Evolutionary conservation across 306 rosid species (phyloP).

Genomic region (Parietaria judaica): DNA sequence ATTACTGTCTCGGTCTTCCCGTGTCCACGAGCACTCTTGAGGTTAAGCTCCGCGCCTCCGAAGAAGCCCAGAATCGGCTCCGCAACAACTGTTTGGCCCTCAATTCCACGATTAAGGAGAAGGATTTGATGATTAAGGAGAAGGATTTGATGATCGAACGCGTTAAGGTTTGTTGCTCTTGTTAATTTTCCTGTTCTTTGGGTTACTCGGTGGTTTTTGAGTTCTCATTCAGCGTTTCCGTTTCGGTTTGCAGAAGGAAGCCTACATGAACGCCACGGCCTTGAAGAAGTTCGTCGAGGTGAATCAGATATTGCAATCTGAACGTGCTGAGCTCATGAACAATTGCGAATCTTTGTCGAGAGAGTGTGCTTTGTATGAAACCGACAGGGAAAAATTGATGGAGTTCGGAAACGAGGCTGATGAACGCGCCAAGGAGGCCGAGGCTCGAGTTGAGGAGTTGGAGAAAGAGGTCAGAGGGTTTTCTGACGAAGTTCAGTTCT

Average conservation of each 20-base stretch:
- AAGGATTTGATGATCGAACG: constrained; percentile 52
- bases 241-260: constrained; percentile 43
- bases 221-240: neutral
- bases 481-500: constrained; percentile 40
- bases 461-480: constrained; percentile 48
- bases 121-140: constrained; percentile 27
- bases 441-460: constrained; percentile 49
- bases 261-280: constrained; percentile 68
- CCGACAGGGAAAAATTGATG: constrained; percentile 83
- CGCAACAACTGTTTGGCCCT: constrained; percentile 32
- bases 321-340: constrained; percentile 39
- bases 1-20: constrained; percentile 49
- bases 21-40: constrained; percentile 39
- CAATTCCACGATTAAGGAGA: constrained; percentile 42
- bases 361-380: constrained; percentile 70
- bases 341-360: constrained; percentile 59
- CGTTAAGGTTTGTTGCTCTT: constrained; percentile 39
- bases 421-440: constrained; percentile 73
- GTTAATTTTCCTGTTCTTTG: neutral
- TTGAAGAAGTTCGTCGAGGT: constrained; percentile 79
- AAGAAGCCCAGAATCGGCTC: constrained; percentile 50
- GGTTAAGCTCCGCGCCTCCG: constrained; percentile 52
- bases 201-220: neutral
- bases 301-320: constrained; percentile 64
- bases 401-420: constrained; percentile 95